Base-by-base conservation (phyloP, 371 early-diverging fungal genomes). In the Entomophthora muscae region DNA sequence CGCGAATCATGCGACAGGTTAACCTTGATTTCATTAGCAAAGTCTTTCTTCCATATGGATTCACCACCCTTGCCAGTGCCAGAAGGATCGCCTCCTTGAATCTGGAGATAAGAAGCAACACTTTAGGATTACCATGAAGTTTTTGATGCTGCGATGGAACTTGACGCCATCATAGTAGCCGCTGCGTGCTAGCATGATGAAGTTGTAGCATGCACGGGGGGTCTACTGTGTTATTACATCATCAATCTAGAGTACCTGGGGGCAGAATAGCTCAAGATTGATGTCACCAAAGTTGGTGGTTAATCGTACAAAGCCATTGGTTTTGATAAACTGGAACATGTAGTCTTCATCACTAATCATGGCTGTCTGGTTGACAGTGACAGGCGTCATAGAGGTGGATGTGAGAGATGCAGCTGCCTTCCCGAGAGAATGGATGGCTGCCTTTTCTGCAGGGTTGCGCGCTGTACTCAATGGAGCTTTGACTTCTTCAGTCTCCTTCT, bases 81-180 rank as follows among this genome's bases (percentile, higher is more conserved):
- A 5, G 90, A 86, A 57, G 94, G 88, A 72, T 95, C 96, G 27
- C 95, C 98, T 26, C 94, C 94, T 78, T 95, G 95, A 23, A 93
- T 77, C 81, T 80, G 69, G 3, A 64, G 24, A 59, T 1, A 1
- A 27, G 5, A 42, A 52, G n/a, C 7, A 54, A 5, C 10, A 54
- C 32, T 33, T 17, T 17, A 17, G 29, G 52, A 59, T 68, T 74
- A 81, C 79, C 91, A 97, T 95, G 68, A 95, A 97, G 31, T 84
- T 82, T 63, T 80, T 82, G 66, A 97, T 95, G 54, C 78, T 81
- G 61, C 95, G 82, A 75, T 95, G 95, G 71, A 97, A 95, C 7
- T 72, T 70, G 21, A 77, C 76, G 32, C 76, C 73, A 61, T 90
- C 83, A 72, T 95, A 93, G 66, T 92, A 93, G 1, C 87, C 92